Base-by-base conservation (phyloP, 176 grass and related monocot genomes). In the Oryza brachyantha region DNA sequence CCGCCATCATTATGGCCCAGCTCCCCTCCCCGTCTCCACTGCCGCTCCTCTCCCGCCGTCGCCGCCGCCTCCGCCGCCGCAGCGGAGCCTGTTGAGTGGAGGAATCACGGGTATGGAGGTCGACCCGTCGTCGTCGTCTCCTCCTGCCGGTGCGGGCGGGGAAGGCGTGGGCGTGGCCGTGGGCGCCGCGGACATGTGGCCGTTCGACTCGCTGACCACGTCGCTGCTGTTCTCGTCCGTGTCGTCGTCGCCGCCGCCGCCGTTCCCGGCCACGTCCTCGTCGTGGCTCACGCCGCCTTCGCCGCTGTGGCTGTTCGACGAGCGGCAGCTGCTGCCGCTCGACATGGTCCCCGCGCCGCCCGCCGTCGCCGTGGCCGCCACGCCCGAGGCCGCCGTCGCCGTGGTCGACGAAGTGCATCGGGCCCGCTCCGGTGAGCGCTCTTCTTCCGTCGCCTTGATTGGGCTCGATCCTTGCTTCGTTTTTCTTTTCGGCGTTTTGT, bases 281-380 rank as follows among this genome's bases (percentile, higher is more conserved):
- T 85, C 70, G 5, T 79, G 84, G 79, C 55, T 84, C 32, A 64
- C 84, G 7, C 91, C 88, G 42, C 91, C 78, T 9, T 93, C 88
- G 10, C 91, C 88, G 58, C 85, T 91, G 38, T 87, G 93, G 86
- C 84, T 81, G 61, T 95, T 95, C 71, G 89, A 95, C 13, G 93
- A 87, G 26, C 83, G 85, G 21, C 81, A 87, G 70, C 13, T 77
- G 45, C 34, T 66, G 27, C 84, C 82, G 12, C 31, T 87, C 46
- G 84, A 91, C 58, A 11, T 66, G 13, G 58, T 22, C 0, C 34
- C 39, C 0, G 31, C 37, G 66, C n/a, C n/a, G n/a, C 41, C 40
- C 5, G 22, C 19, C 10, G 39, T 8, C 4, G 37, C 48, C 48
- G 48, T 14, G 3, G 55, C 86, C 29, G 61, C 79, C 1, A 17